Conservation (phyloP, 169 alveolate species). For the Haemoproteus tartakovskyi region DNA sequence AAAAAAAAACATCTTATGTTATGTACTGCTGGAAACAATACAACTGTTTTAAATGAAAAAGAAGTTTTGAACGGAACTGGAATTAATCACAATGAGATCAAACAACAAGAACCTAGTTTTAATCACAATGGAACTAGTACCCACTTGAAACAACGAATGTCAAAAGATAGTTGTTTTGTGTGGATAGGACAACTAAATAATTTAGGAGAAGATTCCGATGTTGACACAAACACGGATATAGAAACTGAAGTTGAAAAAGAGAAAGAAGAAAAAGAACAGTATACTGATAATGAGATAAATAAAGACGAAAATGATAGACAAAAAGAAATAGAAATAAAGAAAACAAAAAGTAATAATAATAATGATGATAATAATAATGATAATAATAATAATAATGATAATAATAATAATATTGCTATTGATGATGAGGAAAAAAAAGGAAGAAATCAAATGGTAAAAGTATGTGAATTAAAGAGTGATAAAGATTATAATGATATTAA, state of each 20-base stretch:
- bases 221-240: background rate
- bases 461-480: slow-evolving; percentile 7
- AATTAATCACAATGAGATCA: no score
- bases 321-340: background rate
- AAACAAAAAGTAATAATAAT: background rate
- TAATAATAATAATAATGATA: background rate
- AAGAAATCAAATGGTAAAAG: slow-evolving; percentile 3
- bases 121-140: background rate
- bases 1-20: slow-evolving; percentile 1
- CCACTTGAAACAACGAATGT: background rate
- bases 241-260: background rate
- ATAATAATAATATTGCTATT: background rate
- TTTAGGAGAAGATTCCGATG: slow-evolving; percentile 16
- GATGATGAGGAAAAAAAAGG: background rate
- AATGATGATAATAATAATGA: no score
- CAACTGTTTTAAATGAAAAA: no score
- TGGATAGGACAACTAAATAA: slow-evolving; percentile 9
- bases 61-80: no score
- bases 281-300: no score
- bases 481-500: slow-evolving; percentile 8
- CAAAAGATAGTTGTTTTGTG: slow-evolving; percentile 13
- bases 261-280: background rate
- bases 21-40: slow-evolving; percentile 15
- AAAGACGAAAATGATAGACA: background rate
- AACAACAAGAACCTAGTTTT: no score